Base-by-base conservation (phyloP, 108 stramenopile genomes). In the Poteriospumella lacustris region DNA sequence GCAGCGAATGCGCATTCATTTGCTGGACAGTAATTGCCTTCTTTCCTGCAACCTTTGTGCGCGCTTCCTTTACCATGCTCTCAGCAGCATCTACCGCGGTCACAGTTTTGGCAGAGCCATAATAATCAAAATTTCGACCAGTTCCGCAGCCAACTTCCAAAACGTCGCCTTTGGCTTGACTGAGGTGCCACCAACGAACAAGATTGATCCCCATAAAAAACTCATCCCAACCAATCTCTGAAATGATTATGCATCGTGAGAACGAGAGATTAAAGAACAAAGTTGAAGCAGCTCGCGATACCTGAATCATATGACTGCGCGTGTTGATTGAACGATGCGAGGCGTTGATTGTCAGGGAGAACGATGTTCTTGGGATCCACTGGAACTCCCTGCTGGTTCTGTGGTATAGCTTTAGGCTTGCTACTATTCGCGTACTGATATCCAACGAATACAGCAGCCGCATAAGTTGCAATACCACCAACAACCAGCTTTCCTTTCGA, bases 81-180 rank as follows among this genome's bases (percentile, higher is more conserved):
- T 88, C 83, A 9, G 88, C 89, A 19, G 89, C 76, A 70, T 95
- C 94, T 29, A 94, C 84, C 42, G 92, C 76, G 38, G 89, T 91
- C 39, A 93, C 69, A 29, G 2, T 58, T 58, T 34, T n/a, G 15
- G 89, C 90, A 34, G 79, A 79, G 2, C 86, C 86, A 83, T 93
- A 95, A 43, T 86, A 90, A 1, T 59, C 79, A 19, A 93, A 40
- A 75, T 93, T 93, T 34, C 92, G 68, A 0, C 91, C 94, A 0
- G 94, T 95, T 24, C 94, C 94, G 1, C 91, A 89, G 1, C 90
- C 92, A 1, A 95, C 90, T 83, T 95, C 94, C 58, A 95, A 67
- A 38, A 91, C 90, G 44, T 80, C 78, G 28, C 94, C 94, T 60
- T 62, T 76, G 0, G 91, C 91, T 43, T 82, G 42, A 31, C 62